These are phyloP conservation scores for Arthrobotrys iridis DNA, from an alignment of 2,329 filamentous ascomycete genomes.

Conservation along the genomic window DNA sequence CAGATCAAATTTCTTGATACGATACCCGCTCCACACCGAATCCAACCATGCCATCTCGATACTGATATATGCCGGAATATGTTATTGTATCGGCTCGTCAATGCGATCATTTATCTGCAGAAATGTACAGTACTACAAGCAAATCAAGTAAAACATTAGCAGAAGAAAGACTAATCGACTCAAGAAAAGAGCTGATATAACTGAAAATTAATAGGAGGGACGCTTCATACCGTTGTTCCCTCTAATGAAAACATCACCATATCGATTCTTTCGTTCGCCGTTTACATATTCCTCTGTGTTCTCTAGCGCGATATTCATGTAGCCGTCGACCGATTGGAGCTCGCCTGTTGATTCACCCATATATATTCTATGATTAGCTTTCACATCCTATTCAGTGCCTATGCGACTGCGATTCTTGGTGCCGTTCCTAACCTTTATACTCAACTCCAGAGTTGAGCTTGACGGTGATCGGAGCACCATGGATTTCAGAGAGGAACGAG, in stretches of 20 bases:
- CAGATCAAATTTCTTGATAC: no score
- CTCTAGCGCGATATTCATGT: slow-evolving; percentile 99
- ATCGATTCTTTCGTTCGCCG: slow-evolving; percentile 70
- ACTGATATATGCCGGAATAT: background rate
- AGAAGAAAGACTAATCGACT: background rate
- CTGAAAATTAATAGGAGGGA: background rate
- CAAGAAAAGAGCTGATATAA: background rate
- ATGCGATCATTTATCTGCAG: slow-evolving; percentile 40
- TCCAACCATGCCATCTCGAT: background rate
- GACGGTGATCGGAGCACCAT: slow-evolving; percentile 90
- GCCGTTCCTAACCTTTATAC: slow-evolving; percentile 78
- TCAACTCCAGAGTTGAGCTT: slow-evolving; percentile 99
- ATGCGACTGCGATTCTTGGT: background rate
- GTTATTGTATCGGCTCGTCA: background rate
- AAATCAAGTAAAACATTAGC: background rate
- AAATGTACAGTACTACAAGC: slow-evolving; percentile 49
- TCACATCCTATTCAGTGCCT: background rate
- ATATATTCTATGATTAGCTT: background rate
- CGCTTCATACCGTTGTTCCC: slow-evolving; percentile 71
- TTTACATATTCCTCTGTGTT: slow-evolving; percentile 90
- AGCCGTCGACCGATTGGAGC: slow-evolving; percentile 95
- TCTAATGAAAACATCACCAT: slow-evolving; percentile 75
- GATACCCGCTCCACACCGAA: background rate
- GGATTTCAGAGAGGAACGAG: slow-evolving; percentile 91
- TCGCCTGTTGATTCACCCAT: slow-evolving; percentile 71